phyloP scores from a whole-genome alignment of 2,329 filamentous ascomycete genomes.

The Nemania sp. region DNA sequence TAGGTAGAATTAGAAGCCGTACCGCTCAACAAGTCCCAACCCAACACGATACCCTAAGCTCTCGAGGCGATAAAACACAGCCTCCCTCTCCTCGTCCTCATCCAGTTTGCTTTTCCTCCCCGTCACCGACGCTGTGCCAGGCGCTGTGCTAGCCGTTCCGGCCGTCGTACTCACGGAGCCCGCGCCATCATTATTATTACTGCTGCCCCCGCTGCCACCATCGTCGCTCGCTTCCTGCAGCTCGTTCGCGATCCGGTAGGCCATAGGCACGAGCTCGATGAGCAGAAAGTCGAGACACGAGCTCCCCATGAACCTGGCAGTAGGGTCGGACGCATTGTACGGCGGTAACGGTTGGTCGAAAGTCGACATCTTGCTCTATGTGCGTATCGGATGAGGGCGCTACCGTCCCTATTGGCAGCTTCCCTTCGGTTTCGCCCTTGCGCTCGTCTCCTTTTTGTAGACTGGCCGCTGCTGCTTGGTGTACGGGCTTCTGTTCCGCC shows the following conservation, averaged over 20 bases:
- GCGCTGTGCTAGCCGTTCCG: constrained; percentile 27
- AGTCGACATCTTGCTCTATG: constrained; percentile 63
- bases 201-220: constrained; percentile 24
- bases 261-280: constrained; percentile 96
- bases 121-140: constrained; percentile 16
- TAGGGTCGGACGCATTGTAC: constrained; percentile 78
- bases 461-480: not conserved
- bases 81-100: constrained; percentile 86
- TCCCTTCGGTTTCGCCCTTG: not conserved
- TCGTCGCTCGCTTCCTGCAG: constrained; percentile 62
- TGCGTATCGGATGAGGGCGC: not conserved
- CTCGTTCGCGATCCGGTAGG: constrained; percentile 85
- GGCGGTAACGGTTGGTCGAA: constrained; percentile 77
- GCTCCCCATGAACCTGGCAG: constrained; percentile 80
- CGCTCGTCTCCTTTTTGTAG: not conserved
- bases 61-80: constrained; percentile 87
- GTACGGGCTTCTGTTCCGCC: too few relatives aligned
- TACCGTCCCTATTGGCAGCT: not conserved
- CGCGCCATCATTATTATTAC: constrained; percentile 31
- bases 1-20: constrained; percentile 49
- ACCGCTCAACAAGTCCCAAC: constrained; percentile 92
- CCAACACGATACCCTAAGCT: constrained; percentile 90
- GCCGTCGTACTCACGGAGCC: constrained; percentile 39
- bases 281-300: constrained; percentile 94
- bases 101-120: constrained; percentile 61